Percentiles rank a stretch among this genome's conserved stretches.
phyloP scores from a whole-genome alignment of 1,284 basidiomycete species.

The Heterobasidion occidentale region DNA sequence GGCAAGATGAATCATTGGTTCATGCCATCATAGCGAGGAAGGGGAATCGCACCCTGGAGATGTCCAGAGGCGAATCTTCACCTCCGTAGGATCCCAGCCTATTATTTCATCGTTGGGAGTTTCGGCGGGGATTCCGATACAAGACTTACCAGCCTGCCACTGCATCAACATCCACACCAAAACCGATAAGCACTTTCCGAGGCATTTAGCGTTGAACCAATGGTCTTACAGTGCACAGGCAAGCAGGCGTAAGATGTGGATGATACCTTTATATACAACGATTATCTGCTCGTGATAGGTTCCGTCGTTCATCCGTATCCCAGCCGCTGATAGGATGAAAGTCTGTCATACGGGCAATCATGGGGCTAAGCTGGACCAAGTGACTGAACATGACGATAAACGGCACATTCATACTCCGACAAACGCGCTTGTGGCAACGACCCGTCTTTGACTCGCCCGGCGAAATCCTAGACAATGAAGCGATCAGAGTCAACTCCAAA shows the following conservation, averaged over 20 bases:
- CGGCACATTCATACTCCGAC: too few species aligned
- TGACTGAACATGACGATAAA: too few species aligned
- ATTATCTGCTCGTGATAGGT: too few species aligned
- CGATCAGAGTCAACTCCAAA: background rate
- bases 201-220: conserved; percentile 13
- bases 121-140: background rate
- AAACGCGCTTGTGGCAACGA: too few species aligned
- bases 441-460: too few species aligned
- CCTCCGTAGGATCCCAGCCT: conserved; percentile 69
- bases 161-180: conserved; percentile 26
- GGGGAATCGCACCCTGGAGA: conserved; percentile 35
- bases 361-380: too few species aligned
- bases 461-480: background rate
- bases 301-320: too few species aligned
- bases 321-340: too few species aligned
- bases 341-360: too few species aligned
- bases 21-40: background rate
- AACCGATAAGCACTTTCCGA: conserved; percentile 22
- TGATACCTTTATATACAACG: too few species aligned
- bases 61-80: conserved; percentile 58
- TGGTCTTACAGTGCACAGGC: too few species aligned
- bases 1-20: background rate
- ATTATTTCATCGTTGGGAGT: background rate
- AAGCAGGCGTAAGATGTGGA: too few species aligned
- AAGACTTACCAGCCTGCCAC: conserved; percentile 22